Evolutionary conservation across 2,329 filamentous ascomycete genomes (phyloP).

Genomic region (Botrytis hyacinthi): DNA sequence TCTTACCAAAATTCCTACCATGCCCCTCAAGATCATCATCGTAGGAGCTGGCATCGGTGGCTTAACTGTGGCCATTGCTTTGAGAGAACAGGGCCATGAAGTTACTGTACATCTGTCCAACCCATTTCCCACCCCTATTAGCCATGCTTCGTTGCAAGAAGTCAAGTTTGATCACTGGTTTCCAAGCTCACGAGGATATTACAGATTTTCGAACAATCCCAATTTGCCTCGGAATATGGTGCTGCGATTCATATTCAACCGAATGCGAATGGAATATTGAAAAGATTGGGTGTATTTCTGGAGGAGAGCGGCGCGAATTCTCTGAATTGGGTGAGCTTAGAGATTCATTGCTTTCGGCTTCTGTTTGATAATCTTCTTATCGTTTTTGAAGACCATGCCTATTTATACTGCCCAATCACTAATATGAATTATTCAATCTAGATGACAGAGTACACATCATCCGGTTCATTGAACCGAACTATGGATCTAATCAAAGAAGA

Average conservation of each 20-base stretch:
- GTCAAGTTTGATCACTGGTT: neutral
- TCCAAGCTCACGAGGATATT: neutral
- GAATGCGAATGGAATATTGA: conserved; percentile 58
- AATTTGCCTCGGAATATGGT: conserved; percentile 54
- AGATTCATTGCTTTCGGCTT: neutral
- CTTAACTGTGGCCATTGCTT: conserved; percentile 60
- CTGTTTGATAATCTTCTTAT: neutral
- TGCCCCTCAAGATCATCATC: conserved; percentile 43
- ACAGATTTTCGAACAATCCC: conserved; percentile 55
- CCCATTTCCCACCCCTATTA: neutral
- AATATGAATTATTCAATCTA: neutral
- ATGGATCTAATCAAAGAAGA: conserved; percentile 38
- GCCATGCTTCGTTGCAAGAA: neutral
- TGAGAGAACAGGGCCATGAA: conserved; percentile 51
- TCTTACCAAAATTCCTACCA: neutral
- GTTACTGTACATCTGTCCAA: neutral
- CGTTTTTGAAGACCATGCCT: neutral
- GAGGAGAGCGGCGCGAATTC: conserved; percentile 41
- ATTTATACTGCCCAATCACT: neutral
- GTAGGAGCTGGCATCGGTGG: conserved; percentile 59
- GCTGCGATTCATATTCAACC: conserved; percentile 63
- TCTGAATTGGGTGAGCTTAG: neutral
- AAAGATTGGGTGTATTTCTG: conserved; percentile 44
- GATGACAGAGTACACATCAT: conserved; percentile 37
- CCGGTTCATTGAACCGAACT: neutral